These are phyloP conservation scores for Paracoccidioides lutzii DNA, from an alignment of 2,329 filamentous ascomycete genomes.

Conservation along the genomic window DNA sequence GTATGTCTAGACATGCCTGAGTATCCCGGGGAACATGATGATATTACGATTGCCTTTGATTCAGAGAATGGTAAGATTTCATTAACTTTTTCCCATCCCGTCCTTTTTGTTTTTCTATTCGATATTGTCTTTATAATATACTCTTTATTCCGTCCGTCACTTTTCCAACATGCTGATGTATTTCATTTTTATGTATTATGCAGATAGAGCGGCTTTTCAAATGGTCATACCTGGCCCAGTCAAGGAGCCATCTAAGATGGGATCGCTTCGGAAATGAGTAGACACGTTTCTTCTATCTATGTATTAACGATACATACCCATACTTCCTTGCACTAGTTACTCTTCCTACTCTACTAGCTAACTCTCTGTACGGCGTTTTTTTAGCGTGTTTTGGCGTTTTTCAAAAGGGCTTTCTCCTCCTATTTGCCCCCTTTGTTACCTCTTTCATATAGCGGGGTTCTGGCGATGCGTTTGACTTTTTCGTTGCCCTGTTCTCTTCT, in stretches of 20 bases:
- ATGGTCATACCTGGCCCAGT: conserved; percentile 26
- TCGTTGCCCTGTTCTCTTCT: neutral
- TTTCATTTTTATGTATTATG: conserved; percentile 2
- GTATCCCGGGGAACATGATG: conserved; percentile 83
- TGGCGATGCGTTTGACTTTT: neutral
- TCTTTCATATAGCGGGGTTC: neutral
- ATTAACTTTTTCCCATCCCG: too few species aligned
- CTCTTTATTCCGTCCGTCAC: too few species aligned
- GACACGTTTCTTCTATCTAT: neutral
- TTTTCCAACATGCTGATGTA: neutral
- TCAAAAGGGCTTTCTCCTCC: neutral
- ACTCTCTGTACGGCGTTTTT: neutral
- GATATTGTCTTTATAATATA: too few species aligned
- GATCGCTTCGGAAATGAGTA: conserved; percentile 26
- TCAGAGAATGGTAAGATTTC: conserved; percentile 54
- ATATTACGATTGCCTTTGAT: conserved; percentile 77
- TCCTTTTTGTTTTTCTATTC: too few species aligned
- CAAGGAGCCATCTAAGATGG: conserved; percentile 28
- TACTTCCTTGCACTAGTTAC: neutral
- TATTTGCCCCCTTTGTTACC: neutral
- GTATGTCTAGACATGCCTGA: conserved; percentile 78
- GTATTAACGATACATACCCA: neutral
- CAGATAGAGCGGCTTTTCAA: conserved; percentile 29
- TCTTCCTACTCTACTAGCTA: too few species aligned
- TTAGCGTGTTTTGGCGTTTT: neutral